These are phyloP conservation scores for Boletus sp. DNA, from an alignment of 768 basidiomycete species.

Conservation along the genomic window DNA sequence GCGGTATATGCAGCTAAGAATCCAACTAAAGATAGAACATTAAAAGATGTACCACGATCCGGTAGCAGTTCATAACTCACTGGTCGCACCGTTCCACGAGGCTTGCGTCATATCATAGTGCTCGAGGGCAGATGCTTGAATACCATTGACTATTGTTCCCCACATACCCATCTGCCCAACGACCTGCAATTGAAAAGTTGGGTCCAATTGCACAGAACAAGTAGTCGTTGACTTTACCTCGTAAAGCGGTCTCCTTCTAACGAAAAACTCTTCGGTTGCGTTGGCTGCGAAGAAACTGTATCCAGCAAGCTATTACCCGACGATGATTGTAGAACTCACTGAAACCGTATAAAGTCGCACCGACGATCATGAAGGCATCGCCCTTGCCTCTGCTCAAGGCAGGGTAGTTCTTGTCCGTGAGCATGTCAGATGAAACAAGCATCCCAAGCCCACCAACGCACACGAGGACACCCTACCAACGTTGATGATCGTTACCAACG, in stretches of 20 bases:
- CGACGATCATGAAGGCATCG: conserved; percentile 84
- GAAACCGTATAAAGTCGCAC: conserved; percentile 83
- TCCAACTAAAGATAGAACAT: conserved; percentile 40
- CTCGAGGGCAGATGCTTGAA: conserved; percentile 75
- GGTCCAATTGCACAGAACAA: not conserved
- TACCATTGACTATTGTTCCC: conserved; percentile 76
- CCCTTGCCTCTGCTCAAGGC: conserved; percentile 70
- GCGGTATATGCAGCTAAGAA: conserved; percentile 52
- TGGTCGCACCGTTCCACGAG: conserved; percentile 70
- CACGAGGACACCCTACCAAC: conserved; percentile 61
- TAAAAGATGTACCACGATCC: not conserved
- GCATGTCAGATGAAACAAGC: conserved; percentile 74
- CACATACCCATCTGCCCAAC: conserved; percentile 86
- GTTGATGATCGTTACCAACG: not conserved
- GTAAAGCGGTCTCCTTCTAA: conserved; percentile 74
- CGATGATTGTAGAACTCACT: conserved; percentile 46
- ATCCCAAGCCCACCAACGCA: conserved; percentile 76
- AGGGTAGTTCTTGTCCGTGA: conserved; percentile 74
- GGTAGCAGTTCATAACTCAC: conserved; percentile 47
- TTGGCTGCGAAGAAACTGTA: conserved; percentile 53
- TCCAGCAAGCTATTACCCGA: not conserved
- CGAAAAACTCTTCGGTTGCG: conserved; percentile 86
- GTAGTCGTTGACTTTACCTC: conserved; percentile 43
- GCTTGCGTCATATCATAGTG: conserved; percentile 62
- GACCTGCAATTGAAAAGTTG: conserved; percentile 41